Percentiles rank a stretch among this genome's conserved stretches.
Conservation (phyloP, 202 grass and related monocot genomes). For the Setaria italica region DNA sequence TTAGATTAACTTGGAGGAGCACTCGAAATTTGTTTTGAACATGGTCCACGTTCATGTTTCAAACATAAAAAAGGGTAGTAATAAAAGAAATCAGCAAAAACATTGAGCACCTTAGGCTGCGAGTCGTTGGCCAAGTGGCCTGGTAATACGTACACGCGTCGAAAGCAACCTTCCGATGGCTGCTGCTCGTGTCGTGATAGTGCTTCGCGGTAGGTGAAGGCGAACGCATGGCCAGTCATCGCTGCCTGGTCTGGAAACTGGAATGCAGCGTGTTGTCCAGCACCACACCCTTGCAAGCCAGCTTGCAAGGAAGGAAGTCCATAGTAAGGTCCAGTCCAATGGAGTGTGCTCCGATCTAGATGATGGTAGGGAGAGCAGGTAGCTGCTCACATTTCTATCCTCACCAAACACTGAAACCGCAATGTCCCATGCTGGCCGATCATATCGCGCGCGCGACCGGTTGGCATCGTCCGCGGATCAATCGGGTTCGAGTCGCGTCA, state of each 20-base stretch:
- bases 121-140: not conserved
- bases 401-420: constrained; percentile 5
- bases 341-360: not conserved
- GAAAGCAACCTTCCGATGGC: not conserved
- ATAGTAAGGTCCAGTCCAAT: not conserved
- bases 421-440: not conserved
- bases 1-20: not conserved
- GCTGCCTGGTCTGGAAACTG: too few species aligned
- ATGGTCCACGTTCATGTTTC: constrained; percentile 4
- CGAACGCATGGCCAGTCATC: too few species aligned
- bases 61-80: not conserved
- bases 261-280: too few species aligned
- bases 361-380: not conserved
- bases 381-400: not conserved
- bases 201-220: constrained; percentile 30
- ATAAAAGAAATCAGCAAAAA: not conserved
- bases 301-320: too few species aligned
- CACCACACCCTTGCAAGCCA: not conserved
- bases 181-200: not conserved
- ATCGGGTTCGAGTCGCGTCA: too few species aligned
- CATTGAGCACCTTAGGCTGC: not conserved
- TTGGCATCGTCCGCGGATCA: too few species aligned
- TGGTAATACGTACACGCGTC: not conserved
- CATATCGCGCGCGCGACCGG: too few species aligned
- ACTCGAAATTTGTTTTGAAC: constrained; percentile 1